Evolutionary conservation across 768 basidiomycete species (phyloP), one percentile per base, ranked within the genome.

Genomic region (Tricholoma matsutake): DNA sequence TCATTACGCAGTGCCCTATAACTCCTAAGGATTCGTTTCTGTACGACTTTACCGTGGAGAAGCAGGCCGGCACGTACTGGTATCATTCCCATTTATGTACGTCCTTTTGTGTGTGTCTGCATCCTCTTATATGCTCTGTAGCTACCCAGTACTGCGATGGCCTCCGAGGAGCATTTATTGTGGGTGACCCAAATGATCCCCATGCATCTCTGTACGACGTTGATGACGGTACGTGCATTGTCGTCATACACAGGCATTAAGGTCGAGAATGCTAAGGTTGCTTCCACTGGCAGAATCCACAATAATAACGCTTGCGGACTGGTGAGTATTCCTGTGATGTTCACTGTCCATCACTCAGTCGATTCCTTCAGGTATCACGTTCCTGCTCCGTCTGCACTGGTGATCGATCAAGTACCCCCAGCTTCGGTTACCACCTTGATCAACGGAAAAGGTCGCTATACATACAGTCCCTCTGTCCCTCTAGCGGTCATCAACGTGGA

Each of bases 131-230:
- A 39, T 11, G 35, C 32, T 31, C 22, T 41, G 20, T 18, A 71
- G 75, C 75, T 11, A 76, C 78, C 0, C 84, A 85, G 69, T 85
- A 85, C 60, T 86, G 84, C 56, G 84, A 86, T 57, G 84, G 83
- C 0, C 73, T 85, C 28, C 70, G 84, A 43, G 83, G 83, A 1
- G 73, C 79, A 2, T 39, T 84, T 35, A 74, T 85, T 8, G 70
- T 84, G 9, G 80, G 81, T 43, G 80, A 82, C 34, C 67, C 63
- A 6, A 14, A 28, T 9, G 55, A 56, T 28, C 55, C 55, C 18
- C 37, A 56, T 25, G 29, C 13, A 7, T 14, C 31, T 14, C 37
- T 56, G 22, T 56, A 56, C 29, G 55, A 56, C 18, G 4, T 56
- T 7, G 55, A 56, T 56, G 35, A 56, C 14, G 55, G 55, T 41